phyloP scores from a whole-genome alignment of 176 grass and related monocot genomes.

The Sorghum bicolor region Sorghum_bicolor_NCBIv3 NC_012870.2:8871001-8871500 shows the following conservation, averaged over 20 bases:
- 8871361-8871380: not conserved
- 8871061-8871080: not conserved
- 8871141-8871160: not conserved
- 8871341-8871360: slow-evolving; percentile 17
- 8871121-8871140: not conserved
- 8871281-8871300: not conserved
- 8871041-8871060: slow-evolving; percentile 24
- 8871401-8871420: not conserved
- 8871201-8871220: slow-evolving; percentile 20
- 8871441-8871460: not conserved
- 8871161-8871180: not conserved
- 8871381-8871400: not conserved
- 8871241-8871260: slow-evolving; percentile 22
- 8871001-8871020: slow-evolving; percentile 5
- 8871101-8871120: slow-evolving; percentile 22
- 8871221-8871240: slow-evolving; percentile 30
- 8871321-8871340: slow-evolving; percentile 26
- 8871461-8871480: slow-evolving; percentile 14
- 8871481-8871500: slow-evolving; percentile 21
- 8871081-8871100: not conserved
- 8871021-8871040: slow-evolving; percentile 3
- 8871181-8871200: not conserved
- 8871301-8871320: slow-evolving; percentile 11
- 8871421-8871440: not conserved
- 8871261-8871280: slow-evolving; percentile 1